Base-by-base conservation (phyloP, 2,329 filamentous ascomycete species). In the Corynespora cassiicola region DNA sequence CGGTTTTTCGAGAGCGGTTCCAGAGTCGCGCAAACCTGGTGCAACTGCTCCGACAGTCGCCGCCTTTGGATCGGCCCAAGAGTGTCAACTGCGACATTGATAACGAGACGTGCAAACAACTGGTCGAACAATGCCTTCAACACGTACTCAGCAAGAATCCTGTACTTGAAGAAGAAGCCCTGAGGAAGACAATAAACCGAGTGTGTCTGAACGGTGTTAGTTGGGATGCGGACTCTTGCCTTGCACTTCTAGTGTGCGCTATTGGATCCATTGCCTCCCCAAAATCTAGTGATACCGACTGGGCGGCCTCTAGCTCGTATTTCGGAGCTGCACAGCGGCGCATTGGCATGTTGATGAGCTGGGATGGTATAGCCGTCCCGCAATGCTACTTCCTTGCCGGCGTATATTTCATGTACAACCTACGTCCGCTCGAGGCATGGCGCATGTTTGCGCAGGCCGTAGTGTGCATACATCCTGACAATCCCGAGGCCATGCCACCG, bases 221-320 rank as follows among this genome's bases (percentile, higher is more conserved):
- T 7, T 48, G 45, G 45, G 27, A 27, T 9, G 19, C 41, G 8
- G 38, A 45, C 25, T 32, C 41, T 2, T 48, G 45, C 18, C 37
- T 48, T n/a, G 33, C 31, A 3, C 38, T 48, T 14, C 23, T 45
- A 2, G 31, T 45, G 9, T 48, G 41, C 18, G 45, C 45, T 5
- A 37, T 48, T 11, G 45, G 45, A 27, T 33, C 30, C 6, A 48
- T 45, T 23, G 41, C 45, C 14, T 29, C 45, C 10, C 40, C 40
- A 16, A 16, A 25, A 5, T 11, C 31, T n/a, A 34, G 31, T 18
- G 4, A 26, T 8, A 16, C 16, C 11, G 22, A 26, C 20, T 26
- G 22, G 20, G 31, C 20, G n/a, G 25, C 12, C 20, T 14, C 31
- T 18, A 26, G 31, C 7, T 14, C 20, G 3, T 34, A 34, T 16